Percentiles rank a stretch among this genome's conserved stretches.
Conservation (phyloP, 2,329 filamentous ascomycete species). For the Periconia sp. region DNA sequence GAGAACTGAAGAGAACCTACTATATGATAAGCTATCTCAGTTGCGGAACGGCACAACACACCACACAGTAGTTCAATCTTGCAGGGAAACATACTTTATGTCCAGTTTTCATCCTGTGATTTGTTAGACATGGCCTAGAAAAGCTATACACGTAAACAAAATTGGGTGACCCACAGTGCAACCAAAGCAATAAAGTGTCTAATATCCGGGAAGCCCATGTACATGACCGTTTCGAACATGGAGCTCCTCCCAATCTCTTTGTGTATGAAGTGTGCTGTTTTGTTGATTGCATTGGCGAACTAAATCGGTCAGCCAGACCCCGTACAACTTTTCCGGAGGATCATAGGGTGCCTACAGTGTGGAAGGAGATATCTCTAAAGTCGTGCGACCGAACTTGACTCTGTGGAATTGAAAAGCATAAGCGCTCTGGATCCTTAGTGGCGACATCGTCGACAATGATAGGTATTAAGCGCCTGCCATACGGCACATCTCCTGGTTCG, state of each 20-base stretch:
- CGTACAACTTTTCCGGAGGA: too few species aligned
- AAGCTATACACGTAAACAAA: not conserved
- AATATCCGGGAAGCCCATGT: conserved; percentile 43
- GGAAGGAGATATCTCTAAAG: conserved; percentile 41
- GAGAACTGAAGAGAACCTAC: conserved; percentile 33
- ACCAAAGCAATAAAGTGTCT: conserved; percentile 47
- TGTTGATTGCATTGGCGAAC: conserved; percentile 41
- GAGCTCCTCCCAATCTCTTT: conserved; percentile 36
- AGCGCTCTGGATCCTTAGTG: conserved; percentile 20
- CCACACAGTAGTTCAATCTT: too few species aligned
- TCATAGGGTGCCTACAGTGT: conserved; percentile 29
- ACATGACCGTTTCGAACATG: conserved; percentile 34
- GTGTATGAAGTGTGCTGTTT: conserved; percentile 37
- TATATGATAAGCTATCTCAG: conserved; percentile 4
- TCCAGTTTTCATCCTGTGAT: conserved; percentile 49
- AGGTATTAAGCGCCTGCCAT: conserved; percentile 31
- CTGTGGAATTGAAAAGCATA: conserved; percentile 32
- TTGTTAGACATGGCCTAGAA: not conserved
- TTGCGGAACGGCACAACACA: too few species aligned
- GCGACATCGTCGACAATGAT: conserved; percentile 50
- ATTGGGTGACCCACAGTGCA: conserved; percentile 34
- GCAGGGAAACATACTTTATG: conserved; percentile 39
- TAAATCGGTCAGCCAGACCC: too few species aligned
- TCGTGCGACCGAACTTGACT: conserved; percentile 24
- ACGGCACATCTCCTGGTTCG: conserved; percentile 15